A percentile compares a stretch with the other conserved stretches of the same genome.
These are phyloP conservation scores for Magnaporthiopsis poae DNA, from an alignment of 2,329 filamentous ascomycete genomes.

Conservation along the genomic window DNA sequence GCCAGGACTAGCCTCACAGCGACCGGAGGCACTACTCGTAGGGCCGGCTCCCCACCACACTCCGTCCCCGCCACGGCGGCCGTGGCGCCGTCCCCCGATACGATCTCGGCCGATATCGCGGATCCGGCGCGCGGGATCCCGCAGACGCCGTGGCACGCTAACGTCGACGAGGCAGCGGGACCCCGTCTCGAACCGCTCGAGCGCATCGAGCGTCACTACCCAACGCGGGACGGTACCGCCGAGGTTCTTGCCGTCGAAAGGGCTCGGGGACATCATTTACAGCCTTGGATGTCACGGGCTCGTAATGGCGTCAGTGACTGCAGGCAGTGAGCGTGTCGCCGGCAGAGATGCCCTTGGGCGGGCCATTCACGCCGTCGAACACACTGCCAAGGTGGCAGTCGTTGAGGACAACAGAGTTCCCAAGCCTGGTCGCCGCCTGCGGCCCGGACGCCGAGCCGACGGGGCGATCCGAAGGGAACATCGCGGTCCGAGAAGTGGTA, in stretches of 20 bases:
- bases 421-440: conserved; percentile 20
- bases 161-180: conserved; percentile 16
- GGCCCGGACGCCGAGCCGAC: conserved; percentile 24
- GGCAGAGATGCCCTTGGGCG: neutral
- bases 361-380: neutral
- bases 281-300: conserved; percentile 51
- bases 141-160: conserved; percentile 21
- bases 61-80: conserved; percentile 7
- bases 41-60: too few relatives aligned
- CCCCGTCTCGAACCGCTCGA: conserved; percentile 47
- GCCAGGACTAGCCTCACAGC: too few relatives aligned
- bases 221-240: conserved; percentile 51
- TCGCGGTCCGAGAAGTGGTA: conserved; percentile 37
- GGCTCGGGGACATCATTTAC: conserved; percentile 52
- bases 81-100: conserved; percentile 15
- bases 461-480: conserved; percentile 43
- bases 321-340: neutral
- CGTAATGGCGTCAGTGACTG: too few relatives aligned
- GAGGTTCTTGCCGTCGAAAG: conserved; percentile 52
- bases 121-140: conserved; percentile 24
- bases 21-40: too few relatives aligned
- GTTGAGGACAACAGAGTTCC: neutral
- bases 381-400: neutral
- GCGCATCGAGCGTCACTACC: conserved; percentile 50
- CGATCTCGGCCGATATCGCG: conserved; percentile 24